phyloP scores from a whole-genome alignment of 495 filamentous ascomycete species.

The Choiromyces venosus region DNA sequence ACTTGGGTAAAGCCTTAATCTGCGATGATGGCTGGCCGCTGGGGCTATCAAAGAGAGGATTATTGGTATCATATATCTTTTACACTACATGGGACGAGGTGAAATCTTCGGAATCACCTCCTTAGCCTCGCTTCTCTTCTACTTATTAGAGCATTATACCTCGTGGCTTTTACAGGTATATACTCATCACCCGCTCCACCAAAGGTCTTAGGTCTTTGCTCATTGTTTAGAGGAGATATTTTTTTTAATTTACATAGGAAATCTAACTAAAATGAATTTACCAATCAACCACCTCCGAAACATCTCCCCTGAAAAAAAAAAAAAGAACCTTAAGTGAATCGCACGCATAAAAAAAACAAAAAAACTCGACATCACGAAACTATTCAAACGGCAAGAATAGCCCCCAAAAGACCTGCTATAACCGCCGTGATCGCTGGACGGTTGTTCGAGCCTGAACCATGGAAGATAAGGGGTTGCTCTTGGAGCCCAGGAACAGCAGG shows the following conservation, averaged over 20 bases:
- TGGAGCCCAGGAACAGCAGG: constrained; percentile 6
- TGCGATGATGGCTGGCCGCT: not conserved
- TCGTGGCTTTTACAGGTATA: too few species aligned
- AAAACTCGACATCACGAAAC: not conserved
- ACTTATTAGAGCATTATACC: not conserved
- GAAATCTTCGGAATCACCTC: not conserved
- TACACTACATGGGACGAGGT: not conserved
- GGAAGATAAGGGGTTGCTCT: constrained; percentile 23
- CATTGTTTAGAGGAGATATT: not conserved
- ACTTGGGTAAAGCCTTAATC: not conserved
- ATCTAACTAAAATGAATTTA: not conserved
- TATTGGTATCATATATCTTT: not conserved
- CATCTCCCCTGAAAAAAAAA: not conserved
- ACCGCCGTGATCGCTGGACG: constrained; percentile 12
- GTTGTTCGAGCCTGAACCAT: constrained; percentile 20
- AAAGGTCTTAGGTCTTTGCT: not conserved
- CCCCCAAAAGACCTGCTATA: constrained; percentile 8
- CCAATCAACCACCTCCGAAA: not conserved
- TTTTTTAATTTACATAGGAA: not conserved
- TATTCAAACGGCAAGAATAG: not conserved
- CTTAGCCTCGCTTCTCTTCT: not conserved
- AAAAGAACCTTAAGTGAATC: not conserved
- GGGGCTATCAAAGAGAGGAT: not conserved
- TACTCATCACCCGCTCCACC: not conserved
- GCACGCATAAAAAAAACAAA: not conserved